A percentile compares a stretch with the other conserved stretches of the same genome.
phyloP scores from a whole-genome alignment of 495 filamentous ascomycete species.

The Talaromyces borbonicus region DNA sequence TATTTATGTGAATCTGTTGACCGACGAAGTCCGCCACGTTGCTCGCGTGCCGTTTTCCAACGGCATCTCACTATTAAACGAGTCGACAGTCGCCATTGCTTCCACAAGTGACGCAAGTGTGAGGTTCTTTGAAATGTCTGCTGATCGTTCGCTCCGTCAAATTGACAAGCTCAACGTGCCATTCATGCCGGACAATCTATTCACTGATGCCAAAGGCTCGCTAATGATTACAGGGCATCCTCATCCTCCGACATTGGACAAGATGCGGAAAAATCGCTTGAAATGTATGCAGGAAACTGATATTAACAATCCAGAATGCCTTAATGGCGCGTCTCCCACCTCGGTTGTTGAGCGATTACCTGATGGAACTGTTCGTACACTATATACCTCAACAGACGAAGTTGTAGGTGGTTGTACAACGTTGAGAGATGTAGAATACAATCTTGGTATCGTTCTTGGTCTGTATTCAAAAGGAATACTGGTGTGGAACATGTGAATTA shows the following conservation, averaged over 20 bases:
- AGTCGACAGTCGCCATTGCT: background rate
- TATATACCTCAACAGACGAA: background rate
- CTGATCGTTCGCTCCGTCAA: background rate
- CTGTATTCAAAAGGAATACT: background rate
- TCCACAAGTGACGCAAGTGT: background rate
- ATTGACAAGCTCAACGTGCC: background rate
- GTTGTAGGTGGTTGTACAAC: background rate
- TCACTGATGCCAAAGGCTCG: background rate
- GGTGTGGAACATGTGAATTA: background rate
- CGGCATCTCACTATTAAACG: background rate
- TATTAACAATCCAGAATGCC: background rate
- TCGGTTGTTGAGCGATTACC: background rate
- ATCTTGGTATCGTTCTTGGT: background rate
- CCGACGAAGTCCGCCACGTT: background rate
- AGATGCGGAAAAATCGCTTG: background rate
- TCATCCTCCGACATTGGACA: background rate
- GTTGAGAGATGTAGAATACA: background rate
- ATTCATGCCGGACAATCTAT: background rate
- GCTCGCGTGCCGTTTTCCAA: background rate
- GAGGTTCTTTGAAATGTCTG: background rate
- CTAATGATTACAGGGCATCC: background rate
- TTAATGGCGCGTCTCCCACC: background rate
- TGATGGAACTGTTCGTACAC: background rate
- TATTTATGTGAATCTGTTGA: background rate
- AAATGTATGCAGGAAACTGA: background rate